Base-by-base conservation (phyloP, 1,284 basidiomycete species). In the Boletus sp. region DNA sequence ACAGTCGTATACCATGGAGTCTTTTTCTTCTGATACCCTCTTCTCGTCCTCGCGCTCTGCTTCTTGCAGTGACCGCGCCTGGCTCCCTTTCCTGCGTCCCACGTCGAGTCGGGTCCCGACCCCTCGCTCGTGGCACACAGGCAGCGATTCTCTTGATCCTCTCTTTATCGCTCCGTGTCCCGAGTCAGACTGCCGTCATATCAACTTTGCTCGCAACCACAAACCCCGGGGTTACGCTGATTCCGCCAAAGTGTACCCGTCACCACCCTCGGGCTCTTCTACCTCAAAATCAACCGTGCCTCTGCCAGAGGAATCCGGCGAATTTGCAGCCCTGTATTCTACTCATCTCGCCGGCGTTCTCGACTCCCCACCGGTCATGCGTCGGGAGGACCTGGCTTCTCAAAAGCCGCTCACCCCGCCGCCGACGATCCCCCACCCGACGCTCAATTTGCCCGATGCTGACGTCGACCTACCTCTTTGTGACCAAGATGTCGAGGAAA, bases 391-490 rank as follows among this genome's bases (percentile, higher is more conserved):
- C 37, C 46, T 65, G 41, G 48, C 50, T 23, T 59, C 49, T 27
- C 58, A 65, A 33, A 58, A 57, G 40, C 74, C 66, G 3, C 65
- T 67, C 34, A 74, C 73, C 39, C 73, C 73, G 40, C 74, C 74
- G 23, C 65, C 72, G 37, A 75, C 73, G 19, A 57, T 70, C 39
- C 70, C 70, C 16, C 66, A 65, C 25, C 46, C 60, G 39, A 69
- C 69, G 2, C 66, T 64, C 8, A 60, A 51, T 17, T 55, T 75
- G 34, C 73, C 73, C 5, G 68, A 67, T 44, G 44, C 50, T 10
- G 61, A 64, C 30, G 32, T 50, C 8, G 60, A 65, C 26, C 14
- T 27, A 1, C 41, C 38, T 19, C 50, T 49, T 36, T 38, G 49
- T 16, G 53, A 47, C 25, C 50, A 48, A 34, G 50, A 51, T 10